phyloP scores from a whole-genome alignment of 2,329 filamentous ascomycete genomes.

The Alternaria rosae region DNA sequence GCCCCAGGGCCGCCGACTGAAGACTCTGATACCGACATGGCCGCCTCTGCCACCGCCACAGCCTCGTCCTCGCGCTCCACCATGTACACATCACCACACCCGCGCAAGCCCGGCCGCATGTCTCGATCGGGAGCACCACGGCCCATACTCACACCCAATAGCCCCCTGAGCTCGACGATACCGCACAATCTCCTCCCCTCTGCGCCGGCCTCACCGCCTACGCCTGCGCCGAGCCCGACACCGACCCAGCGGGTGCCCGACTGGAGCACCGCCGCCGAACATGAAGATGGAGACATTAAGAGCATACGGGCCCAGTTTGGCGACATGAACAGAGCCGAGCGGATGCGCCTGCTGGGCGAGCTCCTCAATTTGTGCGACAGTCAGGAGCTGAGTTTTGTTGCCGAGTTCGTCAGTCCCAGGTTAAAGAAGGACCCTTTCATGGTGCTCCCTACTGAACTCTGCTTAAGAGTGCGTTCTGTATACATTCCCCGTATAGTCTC shows the following conservation, averaged over 20 bases:
- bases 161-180: conserved; percentile 58
- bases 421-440: conserved; percentile 97
- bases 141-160: conserved; percentile 60
- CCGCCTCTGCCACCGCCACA: conserved; percentile 40
- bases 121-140: conserved; percentile 53
- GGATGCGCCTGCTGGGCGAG: conserved; percentile 83
- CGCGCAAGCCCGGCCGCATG: conserved; percentile 50
- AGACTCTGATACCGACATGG: conserved; percentile 49
- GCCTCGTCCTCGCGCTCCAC: conserved; percentile 42
- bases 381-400: conserved; percentile 93
- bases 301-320: conserved; percentile 83
- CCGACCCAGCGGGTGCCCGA: conserved; percentile 70
- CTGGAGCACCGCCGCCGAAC: conserved; percentile 79
- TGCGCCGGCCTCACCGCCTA: conserved; percentile 70
- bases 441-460: conserved; percentile 89
- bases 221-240: conserved; percentile 71
- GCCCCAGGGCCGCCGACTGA: conserved; percentile 29
- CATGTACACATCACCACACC: conserved; percentile 48
- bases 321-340: conserved; percentile 75
- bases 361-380: conserved; percentile 94
- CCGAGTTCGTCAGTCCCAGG: conserved; percentile 91
- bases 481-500: neutral
- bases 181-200: conserved; percentile 69
- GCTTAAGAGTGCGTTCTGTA: conserved; percentile 72
- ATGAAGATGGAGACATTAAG: conserved; percentile 83